phyloP scores from a whole-genome alignment of 306 rosid genomes.

The Pachyrhizus erosus region DNA sequence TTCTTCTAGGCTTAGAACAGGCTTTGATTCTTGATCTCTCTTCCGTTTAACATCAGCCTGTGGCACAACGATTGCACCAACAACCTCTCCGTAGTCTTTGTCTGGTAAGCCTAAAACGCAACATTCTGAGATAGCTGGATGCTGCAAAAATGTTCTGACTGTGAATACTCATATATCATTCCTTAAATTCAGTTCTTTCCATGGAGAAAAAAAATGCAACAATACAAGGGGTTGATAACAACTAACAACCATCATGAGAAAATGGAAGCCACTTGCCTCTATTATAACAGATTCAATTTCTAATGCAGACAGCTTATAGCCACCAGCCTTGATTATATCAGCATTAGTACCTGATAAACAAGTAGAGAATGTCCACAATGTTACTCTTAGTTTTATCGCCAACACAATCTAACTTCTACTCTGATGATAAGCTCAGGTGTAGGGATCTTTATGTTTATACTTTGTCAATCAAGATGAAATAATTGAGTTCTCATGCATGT shows the following conservation, averaged over 20 bases:
- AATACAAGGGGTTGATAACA: neutral
- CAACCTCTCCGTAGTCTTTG: constrained; percentile 84
- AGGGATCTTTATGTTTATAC: neutral
- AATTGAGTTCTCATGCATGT: constrained; percentile 10
- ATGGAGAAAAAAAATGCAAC: neutral
- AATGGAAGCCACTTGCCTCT: constrained; percentile 61
- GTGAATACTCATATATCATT: constrained; percentile 12
- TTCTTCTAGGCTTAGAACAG: constrained; percentile 68
- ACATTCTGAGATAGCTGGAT: constrained; percentile 80
- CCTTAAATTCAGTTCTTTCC: neutral
- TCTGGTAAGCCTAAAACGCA: constrained; percentile 91
- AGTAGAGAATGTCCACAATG: neutral
- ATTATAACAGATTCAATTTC: constrained; percentile 89
- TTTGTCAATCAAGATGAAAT: constrained; percentile 12
- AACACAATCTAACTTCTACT: constrained; percentile 20
- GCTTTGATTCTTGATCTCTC: constrained; percentile 59
- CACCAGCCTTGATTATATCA: constrained; percentile 95
- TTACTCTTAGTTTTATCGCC: neutral
- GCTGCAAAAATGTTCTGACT: constrained; percentile 59
- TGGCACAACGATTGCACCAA: constrained; percentile 77
- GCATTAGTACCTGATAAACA: constrained; percentile 78
- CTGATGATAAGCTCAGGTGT: constrained; percentile 7
- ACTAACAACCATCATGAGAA: neutral
- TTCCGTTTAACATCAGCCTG: constrained; percentile 51
- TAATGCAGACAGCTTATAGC: constrained; percentile 88